phyloP scores from a whole-genome alignment of 1,284 basidiomycete species.

The Malassezia furfur region DNA sequence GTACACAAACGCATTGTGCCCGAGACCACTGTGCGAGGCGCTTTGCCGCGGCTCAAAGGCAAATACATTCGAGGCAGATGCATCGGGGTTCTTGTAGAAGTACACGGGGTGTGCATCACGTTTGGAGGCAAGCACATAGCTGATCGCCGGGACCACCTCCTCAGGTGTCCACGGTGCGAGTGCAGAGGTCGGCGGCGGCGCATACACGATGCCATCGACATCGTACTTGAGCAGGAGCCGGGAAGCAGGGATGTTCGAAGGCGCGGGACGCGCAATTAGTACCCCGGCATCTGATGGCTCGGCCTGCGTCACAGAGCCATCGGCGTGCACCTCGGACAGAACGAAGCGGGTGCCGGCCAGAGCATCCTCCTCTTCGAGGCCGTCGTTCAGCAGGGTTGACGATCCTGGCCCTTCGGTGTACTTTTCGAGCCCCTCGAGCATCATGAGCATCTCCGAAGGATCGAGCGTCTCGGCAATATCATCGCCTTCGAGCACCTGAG shows the following conservation, averaged over 20 bases:
- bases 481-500: slow-evolving; percentile 62
- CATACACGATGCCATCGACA: slow-evolving; percentile 70
- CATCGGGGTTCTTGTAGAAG: background rate
- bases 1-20: slow-evolving; percentile 10
- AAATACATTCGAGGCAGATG: background rate
- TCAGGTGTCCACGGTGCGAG: slow-evolving; percentile 60
- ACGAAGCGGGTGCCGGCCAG: slow-evolving; percentile 58
- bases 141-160: slow-evolving; percentile 72
- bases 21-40: background rate
- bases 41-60: slow-evolving; percentile 6
- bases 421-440: slow-evolving; percentile 73
- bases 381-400: slow-evolving; percentile 66
- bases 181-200: slow-evolving; percentile 28
- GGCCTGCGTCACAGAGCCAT: background rate
- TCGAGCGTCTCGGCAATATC: slow-evolving; percentile 78
- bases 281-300: background rate
- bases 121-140: slow-evolving; percentile 90
- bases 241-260: slow-evolving; percentile 13
- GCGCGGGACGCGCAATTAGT: slow-evolving; percentile 39
- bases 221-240: slow-evolving; percentile 63
- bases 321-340: slow-evolving; percentile 57
- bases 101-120: slow-evolving; percentile 37
- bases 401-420: slow-evolving; percentile 55
- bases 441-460: slow-evolving; percentile 65
- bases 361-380: slow-evolving; percentile 72